phyloP scores from a whole-genome alignment of 345 rosid genomes.

The Hibiscus syriacus region DNA sequence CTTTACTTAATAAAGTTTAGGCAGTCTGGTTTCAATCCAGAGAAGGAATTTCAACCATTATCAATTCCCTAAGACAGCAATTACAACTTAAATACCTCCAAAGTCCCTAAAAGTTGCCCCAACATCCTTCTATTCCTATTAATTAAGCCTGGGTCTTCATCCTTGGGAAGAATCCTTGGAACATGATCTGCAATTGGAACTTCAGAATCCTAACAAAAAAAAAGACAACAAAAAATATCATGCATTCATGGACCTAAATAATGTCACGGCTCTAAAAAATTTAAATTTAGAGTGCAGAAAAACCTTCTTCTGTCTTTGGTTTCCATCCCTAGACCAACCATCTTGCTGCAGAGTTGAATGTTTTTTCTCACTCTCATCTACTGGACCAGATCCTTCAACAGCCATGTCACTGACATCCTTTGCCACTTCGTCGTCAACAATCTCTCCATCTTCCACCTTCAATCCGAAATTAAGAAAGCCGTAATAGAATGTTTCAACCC shows the following conservation, averaged over 20 bases:
- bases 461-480: slow-evolving; percentile 13
- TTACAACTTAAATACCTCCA: slow-evolving; percentile 58
- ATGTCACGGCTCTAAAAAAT: not conserved
- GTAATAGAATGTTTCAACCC: not conserved
- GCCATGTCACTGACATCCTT: slow-evolving; percentile 26
- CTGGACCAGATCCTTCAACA: slow-evolving; percentile 25
- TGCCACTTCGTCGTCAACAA: slow-evolving; percentile 30
- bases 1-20: too few species aligned
- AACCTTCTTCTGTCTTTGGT: slow-evolving; percentile 50
- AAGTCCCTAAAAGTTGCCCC: slow-evolving; percentile 91
- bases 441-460: slow-evolving; percentile 61
- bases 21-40: not conserved
- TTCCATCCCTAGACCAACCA: too few species aligned
- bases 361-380: slow-evolving; percentile 30
- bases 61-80: not conserved
- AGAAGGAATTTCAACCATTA: not conserved
- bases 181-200: slow-evolving; percentile 47
- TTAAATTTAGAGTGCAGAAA: not conserved
- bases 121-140: slow-evolving; percentile 92
- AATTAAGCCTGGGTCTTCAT: slow-evolving; percentile 88
- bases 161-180: slow-evolving; percentile 81
- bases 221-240: too few species aligned
- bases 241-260: too few species aligned
- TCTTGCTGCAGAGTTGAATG: slow-evolving; percentile 31
- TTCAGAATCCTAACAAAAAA: slow-evolving; percentile 50